Base-by-base conservation (phyloP, 1,284 basidiomycete species). In the Termitomyces sp. region DNA sequence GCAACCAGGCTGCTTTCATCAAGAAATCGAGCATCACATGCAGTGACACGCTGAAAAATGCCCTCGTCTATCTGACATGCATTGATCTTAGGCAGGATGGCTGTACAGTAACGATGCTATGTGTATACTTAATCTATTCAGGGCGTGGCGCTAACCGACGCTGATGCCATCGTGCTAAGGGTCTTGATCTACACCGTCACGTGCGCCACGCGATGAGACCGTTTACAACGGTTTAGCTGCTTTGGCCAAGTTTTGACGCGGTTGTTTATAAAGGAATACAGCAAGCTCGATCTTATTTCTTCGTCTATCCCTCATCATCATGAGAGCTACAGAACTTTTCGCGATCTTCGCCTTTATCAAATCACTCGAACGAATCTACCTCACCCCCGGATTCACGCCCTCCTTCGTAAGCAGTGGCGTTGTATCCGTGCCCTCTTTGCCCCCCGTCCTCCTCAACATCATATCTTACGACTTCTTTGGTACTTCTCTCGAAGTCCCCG, bases 251-350 rank as follows among this genome's bases (percentile, higher is more conserved):
- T 39, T 40, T 50, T 33, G 50, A 21, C 2, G 12, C 1, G 5
- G 7, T 30, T 47, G 34, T 40, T 47, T 39, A 53, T 47, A 53
- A 21, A 31, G 12, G 21, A 31, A 17, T 10, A n/a, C n/a, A 12
- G 6, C 17, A 15, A 13, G 15, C 38, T 0, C 19, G 10, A 12
- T 26, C 34, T 48, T 48, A 6, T n/a, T 48, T 30, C 19, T 24
- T 47, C 21, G 15, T 43, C 42, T 26, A 36, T 15, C 4, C 33
- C 15, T 17, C 15, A 8, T 13, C 30, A 48, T 9, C 38, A 53
- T 53, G 52, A 53, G 36, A 47, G 19, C 26, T 21, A 52, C 41
- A 19, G 34, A 45, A 19, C 38, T 48, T 19, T 48, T 53, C 10
- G 12, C 28, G 21, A 33, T 40, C 28, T 38, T 39, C 5, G 31